Evolutionary conservation across 805 yeast genomes (phyloP), one percentile per base, ranked within the genome.

Genomic region (Schwanniomyces vanrijiae): DNA sequence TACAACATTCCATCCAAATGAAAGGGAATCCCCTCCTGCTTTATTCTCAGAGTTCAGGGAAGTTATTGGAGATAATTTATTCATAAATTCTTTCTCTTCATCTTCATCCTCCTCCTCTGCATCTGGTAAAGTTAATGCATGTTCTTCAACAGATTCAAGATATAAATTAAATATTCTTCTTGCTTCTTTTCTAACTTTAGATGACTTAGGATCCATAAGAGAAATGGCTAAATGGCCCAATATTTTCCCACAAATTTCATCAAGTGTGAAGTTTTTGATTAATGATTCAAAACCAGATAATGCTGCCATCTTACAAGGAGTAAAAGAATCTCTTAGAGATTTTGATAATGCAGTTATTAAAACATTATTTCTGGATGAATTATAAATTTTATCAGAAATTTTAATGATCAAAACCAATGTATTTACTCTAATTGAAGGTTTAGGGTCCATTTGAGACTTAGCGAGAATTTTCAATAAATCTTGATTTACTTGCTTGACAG

Each of bases 171-270:
- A 83, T 0, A 90, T 77, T 39, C 74, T 65, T 54, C 81, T 81
- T 0, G 97, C 96, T 58, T 86, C 88, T 0, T 65, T 65, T 49
- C 98, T 75, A 2, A 92, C 91, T 44, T 80, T 77, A 5, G 71
- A 66, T 9, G 89, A 85, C 43, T 63, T 67, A 45, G 76, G 77
- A 64, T 94, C 98, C 59, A 92, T 76, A 46, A 92, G 69, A 1
- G 94, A 82, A 0, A 94, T 88, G 0, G 96, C 90, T 46, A 94
- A 78, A 2, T 90, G 89, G 0, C 96, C 92, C 45, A 94, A 68
- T 14, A 91, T 80, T 60, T 86, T 88, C 20, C 84, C 82, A 47
- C 96, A 88, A 46, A 90, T 84, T 38, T 89, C 84, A 13, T 81
- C 86, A 0, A 90, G 83, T 1, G 85, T 69, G 55, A 91, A 90